Percentiles rank a stretch among this genome's conserved stretches.
Conservation (phyloP, 768 basidiomycete species). For the Lepiota brunneoincarnata region DNA sequence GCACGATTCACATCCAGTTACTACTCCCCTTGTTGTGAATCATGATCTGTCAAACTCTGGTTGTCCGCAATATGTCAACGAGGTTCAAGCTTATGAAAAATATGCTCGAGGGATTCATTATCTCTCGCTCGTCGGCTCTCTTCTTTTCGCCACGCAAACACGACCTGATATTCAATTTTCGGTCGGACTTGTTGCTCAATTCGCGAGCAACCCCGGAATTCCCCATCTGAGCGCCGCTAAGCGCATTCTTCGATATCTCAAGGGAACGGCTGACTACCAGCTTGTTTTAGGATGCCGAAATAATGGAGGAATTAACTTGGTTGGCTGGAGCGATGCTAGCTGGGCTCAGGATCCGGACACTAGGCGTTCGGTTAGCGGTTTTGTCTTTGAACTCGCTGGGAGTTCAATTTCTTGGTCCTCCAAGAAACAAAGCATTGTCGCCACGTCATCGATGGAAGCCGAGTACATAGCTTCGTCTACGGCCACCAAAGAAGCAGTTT, state of each 20-base stretch:
- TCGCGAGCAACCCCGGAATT: conserved; percentile 23
- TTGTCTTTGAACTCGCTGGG: background rate
- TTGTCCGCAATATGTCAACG: background rate
- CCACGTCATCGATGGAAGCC: background rate
- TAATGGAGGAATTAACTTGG: too few species aligned
- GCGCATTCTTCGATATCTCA: conserved; percentile 34
- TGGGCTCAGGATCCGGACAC: too few species aligned
- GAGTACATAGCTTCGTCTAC: background rate
- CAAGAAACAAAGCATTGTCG: conserved; percentile 21
- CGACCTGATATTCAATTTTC: too few species aligned
- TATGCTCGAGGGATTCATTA: background rate
- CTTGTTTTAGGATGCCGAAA: too few species aligned
- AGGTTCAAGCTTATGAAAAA: background rate
- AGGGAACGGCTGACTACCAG: background rate
- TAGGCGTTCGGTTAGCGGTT: background rate
- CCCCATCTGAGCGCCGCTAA: conserved; percentile 37
- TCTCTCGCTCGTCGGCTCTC: conserved; percentile 23
- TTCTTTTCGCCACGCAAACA: conserved; percentile 31
- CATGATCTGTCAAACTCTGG: conserved; percentile 15
- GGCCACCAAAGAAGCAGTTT: too few species aligned
- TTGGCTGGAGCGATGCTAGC: too few species aligned
- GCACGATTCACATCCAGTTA: conserved; percentile 19
- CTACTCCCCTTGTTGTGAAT: conserved; percentile 23
- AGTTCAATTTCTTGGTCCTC: conserved; percentile 13
- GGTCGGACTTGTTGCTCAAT: conserved; percentile 15